Percentiles rank a stretch among this genome's conserved stretches.
Evolutionary conservation across 1,284 basidiomycete genomes (phyloP).

Genomic region (Salmacisia buchloeana): DNA sequence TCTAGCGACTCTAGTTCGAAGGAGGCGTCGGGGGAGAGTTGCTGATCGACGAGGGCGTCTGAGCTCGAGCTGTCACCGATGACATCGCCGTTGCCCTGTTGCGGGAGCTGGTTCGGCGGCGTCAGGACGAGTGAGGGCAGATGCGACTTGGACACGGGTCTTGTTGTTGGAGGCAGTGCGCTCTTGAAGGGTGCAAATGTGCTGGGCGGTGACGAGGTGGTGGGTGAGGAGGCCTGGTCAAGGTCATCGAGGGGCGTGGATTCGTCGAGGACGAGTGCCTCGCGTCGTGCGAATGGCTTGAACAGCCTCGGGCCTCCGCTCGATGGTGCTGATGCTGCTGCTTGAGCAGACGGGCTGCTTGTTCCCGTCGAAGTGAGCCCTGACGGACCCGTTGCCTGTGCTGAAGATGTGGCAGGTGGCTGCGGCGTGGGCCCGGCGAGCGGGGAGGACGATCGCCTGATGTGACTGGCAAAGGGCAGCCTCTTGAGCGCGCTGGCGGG

Average conservation of each 20-base stretch:
- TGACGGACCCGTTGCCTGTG: neutral
- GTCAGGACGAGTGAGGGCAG: neutral
- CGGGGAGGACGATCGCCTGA: neutral
- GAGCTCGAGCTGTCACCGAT: neutral
- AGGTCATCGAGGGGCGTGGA: neutral
- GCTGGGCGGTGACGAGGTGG: neutral
- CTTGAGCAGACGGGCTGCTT: neutral
- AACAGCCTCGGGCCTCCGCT: neutral
- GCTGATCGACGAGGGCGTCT: neutral
- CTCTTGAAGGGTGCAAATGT: neutral
- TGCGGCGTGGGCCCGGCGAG: neutral
- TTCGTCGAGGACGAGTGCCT: conserved; percentile 4
- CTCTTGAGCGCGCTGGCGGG: neutral
- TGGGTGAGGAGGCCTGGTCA: neutral
- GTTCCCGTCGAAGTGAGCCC: too few species aligned
- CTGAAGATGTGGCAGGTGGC: neutral
- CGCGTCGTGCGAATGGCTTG: conserved; percentile 2
- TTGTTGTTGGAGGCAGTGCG: neutral
- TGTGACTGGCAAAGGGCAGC: conserved; percentile 2
- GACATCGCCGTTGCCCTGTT: neutral
- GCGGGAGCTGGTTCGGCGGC: neutral
- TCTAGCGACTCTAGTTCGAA: conserved; percentile 6
- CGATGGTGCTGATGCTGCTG: neutral
- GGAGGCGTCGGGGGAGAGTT: conserved; percentile 2
- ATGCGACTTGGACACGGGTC: neutral